Base-by-base conservation (phyloP, 768 basidiomycete genomes). In the Kockovaella imperatae region DNA sequence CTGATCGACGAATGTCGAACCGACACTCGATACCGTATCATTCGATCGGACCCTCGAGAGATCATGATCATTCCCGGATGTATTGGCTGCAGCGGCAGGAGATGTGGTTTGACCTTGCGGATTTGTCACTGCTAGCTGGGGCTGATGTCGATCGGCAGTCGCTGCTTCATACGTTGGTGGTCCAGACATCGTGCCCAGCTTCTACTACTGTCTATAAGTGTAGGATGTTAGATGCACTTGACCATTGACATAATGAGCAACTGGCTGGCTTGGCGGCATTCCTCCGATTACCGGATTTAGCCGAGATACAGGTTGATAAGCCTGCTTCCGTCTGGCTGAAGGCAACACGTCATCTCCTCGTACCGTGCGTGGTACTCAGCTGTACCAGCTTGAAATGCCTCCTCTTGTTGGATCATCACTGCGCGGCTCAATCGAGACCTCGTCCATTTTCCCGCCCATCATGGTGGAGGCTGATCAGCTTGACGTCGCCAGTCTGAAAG, bases 401-500 rank as follows among this genome's bases (percentile, higher is more conserved):
- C n/a, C n/a, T n/a, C n/a, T n/a, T n/a, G n/a, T n/a, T n/a, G n/a
- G n/a, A n/a, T n/a, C n/a, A n/a, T n/a, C n/a, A n/a, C n/a, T n/a
- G n/a, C n/a, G n/a, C n/a, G n/a, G n/a, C n/a, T n/a, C n/a, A n/a
- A n/a, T n/a, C n/a, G n/a, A n/a, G n/a, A n/a, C n/a, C n/a, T n/a
- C n/a, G n/a, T n/a, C 31, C 10, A 32, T 10, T 32, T 10, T n/a
- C 31, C 31, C 31, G 31, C n/a, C n/a, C 36, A 38, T 20, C 36
- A 38, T 38, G 36, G 8, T 20, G 21, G 18, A 38, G 8, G 8
- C 18, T 10, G 36, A 38, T 10, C 8, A 8, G 11, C 13, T 57
- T 14, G 54, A 64, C 32, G 49, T 55, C 28, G 42, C 49, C 23
- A 26, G 35, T 3, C 54, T 67, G 32, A 67, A 67, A 39, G 64